Percentiles rank a stretch among this genome's conserved stretches.
Conservation (phyloP, 108 stramenopile genomes). For the Skeletonema costatum region DNA sequence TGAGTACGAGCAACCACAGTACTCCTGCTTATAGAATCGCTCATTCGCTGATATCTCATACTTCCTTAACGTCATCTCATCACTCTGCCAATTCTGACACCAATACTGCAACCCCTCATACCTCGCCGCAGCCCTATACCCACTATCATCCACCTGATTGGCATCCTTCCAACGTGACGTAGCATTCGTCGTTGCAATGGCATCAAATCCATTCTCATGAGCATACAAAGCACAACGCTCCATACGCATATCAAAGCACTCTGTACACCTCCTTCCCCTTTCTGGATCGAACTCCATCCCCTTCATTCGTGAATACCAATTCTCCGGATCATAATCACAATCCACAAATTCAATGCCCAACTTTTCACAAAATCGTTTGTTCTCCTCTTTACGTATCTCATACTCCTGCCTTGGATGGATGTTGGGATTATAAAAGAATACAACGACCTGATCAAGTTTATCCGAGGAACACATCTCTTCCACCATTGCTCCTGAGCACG, state of each 20-base stretch:
- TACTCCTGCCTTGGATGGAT: conserved; percentile 66
- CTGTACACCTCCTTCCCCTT: conserved; percentile 56
- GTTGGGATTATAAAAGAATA: conserved; percentile 76
- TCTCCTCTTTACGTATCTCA: conserved; percentile 61
- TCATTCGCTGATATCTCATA: conserved; percentile 59
- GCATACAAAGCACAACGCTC: conserved; percentile 65
- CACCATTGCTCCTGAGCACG: conserved; percentile 69
- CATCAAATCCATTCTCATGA: conserved; percentile 59
- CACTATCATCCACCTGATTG: conserved; percentile 57
- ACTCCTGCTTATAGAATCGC: conserved; percentile 72
- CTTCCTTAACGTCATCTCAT: conserved; percentile 62
- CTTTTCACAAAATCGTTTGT: conserved; percentile 44
- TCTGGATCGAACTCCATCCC: conserved; percentile 69
- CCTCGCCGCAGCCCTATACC: conserved; percentile 43
- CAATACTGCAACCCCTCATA: conserved; percentile 53
- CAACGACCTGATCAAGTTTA: conserved; percentile 47
- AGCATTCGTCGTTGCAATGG: conserved; percentile 67
- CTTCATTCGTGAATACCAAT: conserved; percentile 56
- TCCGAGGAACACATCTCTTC: conserved; percentile 58
- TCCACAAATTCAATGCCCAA: conserved; percentile 61
- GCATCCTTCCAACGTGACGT: conserved; percentile 67
- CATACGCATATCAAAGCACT: conserved; percentile 75
- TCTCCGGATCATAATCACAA: conserved; percentile 60
- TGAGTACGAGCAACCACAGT: conserved; percentile 66
- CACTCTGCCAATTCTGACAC: conserved; percentile 53